Percentiles rank a stretch among this genome's conserved stretches.
These are phyloP conservation scores for Vitis hybrid DNA, from an alignment of 177 flowering plant genomes.

Conservation along the genomic window DNA sequence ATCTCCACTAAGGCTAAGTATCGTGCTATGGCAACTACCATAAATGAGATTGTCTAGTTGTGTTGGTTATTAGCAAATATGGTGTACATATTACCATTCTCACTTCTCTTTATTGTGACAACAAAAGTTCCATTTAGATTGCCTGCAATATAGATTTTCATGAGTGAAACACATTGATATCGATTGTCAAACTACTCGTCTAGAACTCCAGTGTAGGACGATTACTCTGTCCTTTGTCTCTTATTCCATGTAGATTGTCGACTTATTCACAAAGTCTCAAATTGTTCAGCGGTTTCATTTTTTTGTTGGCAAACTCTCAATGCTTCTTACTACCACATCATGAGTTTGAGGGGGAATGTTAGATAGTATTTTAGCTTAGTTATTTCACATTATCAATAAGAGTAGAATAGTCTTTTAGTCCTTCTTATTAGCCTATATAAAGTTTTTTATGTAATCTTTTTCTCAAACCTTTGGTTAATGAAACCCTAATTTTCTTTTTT, in stretches of 20 bases:
- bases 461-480: no score
- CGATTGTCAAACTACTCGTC: background rate
- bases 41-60: no score
- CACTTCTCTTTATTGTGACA: constrained; percentile 1
- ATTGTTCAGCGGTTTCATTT: background rate
- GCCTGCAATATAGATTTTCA: background rate
- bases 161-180: background rate
- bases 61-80: background rate
- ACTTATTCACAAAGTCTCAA: background rate
- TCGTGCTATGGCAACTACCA: background rate
- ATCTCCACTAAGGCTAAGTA: background rate
- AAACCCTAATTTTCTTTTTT: no score
- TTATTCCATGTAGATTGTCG: background rate
- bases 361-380: background rate
- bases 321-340: background rate
- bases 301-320: background rate
- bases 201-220: background rate
- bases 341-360: constrained; percentile 3
- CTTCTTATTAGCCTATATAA: no score
- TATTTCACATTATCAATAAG: no score
- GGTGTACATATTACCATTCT: background rate
- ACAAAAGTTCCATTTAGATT: background rate
- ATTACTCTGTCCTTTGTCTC: background rate
- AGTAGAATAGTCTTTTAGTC: no score
- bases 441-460: no score